Evolutionary conservation across 169 alveolate species (phyloP).

Genomic region (Perkinsus chesapeaki): DNA sequence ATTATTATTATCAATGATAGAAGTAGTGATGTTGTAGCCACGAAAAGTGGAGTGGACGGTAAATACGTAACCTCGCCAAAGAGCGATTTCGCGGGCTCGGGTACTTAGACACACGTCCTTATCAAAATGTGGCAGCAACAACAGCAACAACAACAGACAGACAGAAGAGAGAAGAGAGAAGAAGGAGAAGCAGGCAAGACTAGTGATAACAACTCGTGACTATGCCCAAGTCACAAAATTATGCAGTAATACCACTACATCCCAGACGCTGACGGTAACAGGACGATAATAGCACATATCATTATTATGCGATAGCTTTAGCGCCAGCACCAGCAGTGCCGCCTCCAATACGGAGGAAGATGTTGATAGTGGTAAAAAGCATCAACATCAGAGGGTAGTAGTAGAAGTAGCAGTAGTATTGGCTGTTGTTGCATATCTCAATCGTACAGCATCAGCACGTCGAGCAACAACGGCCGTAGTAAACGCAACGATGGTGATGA

Average conservation of each 20-base stretch:
- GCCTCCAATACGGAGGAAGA: not conserved
- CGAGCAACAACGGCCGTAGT: not conserved
- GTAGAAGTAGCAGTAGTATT: not conserved
- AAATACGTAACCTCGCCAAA: not conserved
- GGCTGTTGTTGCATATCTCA: not conserved
- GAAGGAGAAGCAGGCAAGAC: too few relatives aligned
- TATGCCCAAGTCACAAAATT: too few relatives aligned
- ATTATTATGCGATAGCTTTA: too few relatives aligned
- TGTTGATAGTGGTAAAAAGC: not conserved
- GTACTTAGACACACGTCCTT: not conserved
- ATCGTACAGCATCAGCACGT: not conserved
- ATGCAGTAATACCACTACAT: too few relatives aligned
- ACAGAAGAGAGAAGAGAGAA: too few relatives aligned
- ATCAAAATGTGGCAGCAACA: not conserved
- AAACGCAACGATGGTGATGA: too few relatives aligned
- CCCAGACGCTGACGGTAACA: too few relatives aligned
- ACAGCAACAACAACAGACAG: too few relatives aligned
- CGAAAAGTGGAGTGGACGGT: not conserved
- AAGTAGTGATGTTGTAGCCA: not conserved
- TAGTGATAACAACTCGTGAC: too few relatives aligned
- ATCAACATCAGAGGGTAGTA: not conserved
- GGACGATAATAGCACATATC: too few relatives aligned
- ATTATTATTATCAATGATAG: too few relatives aligned
- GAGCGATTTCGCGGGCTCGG: constrained; percentile 7
- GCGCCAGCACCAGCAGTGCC: too few relatives aligned